Conservation (phyloP, 139 green algal genomes). For the Chlamydomonas schloesseri region DNA sequence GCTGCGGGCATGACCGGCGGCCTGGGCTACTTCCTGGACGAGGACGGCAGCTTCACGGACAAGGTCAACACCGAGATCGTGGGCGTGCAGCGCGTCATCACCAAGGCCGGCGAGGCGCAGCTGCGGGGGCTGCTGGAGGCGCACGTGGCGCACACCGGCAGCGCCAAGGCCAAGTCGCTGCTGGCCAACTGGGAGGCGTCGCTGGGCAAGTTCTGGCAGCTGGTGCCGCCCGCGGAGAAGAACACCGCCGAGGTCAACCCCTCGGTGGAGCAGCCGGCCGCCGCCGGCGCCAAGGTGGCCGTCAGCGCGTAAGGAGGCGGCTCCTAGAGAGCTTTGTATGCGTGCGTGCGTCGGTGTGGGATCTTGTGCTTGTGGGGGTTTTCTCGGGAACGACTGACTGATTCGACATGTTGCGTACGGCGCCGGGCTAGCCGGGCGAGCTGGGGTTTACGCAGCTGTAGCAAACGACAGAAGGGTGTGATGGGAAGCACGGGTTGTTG, state of each 20-base stretch:
- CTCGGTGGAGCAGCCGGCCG: neutral
- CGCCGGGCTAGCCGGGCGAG: no score
- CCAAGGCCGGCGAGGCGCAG: conserved; percentile 87
- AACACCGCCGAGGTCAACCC: conserved; percentile 77
- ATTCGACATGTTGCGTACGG: no score
- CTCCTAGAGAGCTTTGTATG: no score
- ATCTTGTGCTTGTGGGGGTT: no score
- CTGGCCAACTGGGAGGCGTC: conserved; percentile 85
- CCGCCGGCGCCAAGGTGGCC: neutral
- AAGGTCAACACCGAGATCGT: conserved; percentile 99
- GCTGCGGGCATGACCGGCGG: conserved; percentile 98
- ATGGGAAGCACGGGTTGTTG: no score
- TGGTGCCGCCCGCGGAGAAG: conserved; percentile 93
- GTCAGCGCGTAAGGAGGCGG: conserved; percentile 39
- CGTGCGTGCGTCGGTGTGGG: no score
- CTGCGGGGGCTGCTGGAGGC: conserved; percentile 85
- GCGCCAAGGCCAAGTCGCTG: conserved; percentile 76
- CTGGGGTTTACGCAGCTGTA: no score
- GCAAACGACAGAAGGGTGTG: no score
- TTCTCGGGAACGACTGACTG: neutral
- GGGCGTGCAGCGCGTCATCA: conserved; percentile 90
- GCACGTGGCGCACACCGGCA: conserved; percentile 90
- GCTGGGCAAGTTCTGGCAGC: conserved; percentile 95
- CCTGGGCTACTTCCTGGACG: conserved; percentile 97
- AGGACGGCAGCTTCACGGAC: conserved; percentile 89